Percentiles rank a stretch among this genome's conserved stretches.
phyloP scores from a whole-genome alignment of 805 yeast species.

The Wickerhamomyces kurtzmanii region DNA sequence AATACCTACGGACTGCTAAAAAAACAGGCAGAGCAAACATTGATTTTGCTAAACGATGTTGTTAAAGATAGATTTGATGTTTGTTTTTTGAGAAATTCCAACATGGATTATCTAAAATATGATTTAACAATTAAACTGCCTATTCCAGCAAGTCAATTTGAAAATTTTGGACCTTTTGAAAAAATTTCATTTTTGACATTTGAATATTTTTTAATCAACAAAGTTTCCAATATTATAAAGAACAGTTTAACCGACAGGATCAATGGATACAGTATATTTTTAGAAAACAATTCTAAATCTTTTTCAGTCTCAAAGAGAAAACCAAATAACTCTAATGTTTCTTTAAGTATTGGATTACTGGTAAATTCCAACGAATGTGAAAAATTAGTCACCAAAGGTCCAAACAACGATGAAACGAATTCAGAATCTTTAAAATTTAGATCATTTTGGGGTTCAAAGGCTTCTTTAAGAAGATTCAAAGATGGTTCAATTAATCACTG shows the following conservation, averaged over 20 bases:
- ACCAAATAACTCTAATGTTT: conserved; percentile 24
- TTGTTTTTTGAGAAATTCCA: conserved; percentile 57
- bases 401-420: conserved; percentile 49
- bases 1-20: conserved; percentile 55
- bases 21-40: conserved; percentile 60
- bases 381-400: conserved; percentile 81
- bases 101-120: conserved; percentile 44
- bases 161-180: conserved; percentile 56
- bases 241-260: conserved; percentile 47
- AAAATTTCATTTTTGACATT: conserved; percentile 62
- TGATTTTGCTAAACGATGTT: conserved; percentile 62
- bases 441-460: conserved; percentile 81
- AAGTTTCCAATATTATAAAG: conserved; percentile 45
- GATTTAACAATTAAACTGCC: conserved; percentile 49
- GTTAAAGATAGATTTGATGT: conserved; percentile 77
- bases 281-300: conserved; percentile 17
- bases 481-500: conserved; percentile 89
- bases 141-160: conserved; percentile 19
- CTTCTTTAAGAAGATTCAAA: conserved; percentile 83
- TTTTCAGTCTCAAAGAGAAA: conserved; percentile 41
- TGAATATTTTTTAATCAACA: conserved; percentile 56
- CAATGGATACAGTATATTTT: conserved; percentile 22
- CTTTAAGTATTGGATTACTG: conserved; percentile 49
- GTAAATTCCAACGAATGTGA: conserved; percentile 69
- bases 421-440: conserved; percentile 52